Conservation (phyloP, 768 basidiomycete species). For the Nidularia pulvinata region DNA sequence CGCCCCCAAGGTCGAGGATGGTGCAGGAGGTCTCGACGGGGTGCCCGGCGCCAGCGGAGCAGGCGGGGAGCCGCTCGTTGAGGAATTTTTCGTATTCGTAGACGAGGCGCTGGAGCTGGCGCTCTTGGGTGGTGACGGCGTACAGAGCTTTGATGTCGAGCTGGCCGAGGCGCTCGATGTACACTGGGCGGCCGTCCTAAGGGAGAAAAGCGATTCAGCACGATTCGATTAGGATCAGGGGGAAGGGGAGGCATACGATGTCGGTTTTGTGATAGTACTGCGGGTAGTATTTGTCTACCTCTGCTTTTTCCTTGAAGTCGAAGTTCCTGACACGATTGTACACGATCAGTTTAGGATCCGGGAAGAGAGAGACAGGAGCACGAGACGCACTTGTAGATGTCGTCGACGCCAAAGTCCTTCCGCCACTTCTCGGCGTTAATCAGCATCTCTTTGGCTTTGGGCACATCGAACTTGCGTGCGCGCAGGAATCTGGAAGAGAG, state of each 20-base stretch:
- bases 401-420: neutral
- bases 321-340: neutral
- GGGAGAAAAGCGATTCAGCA: too few relatives aligned
- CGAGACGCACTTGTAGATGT: neutral
- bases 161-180: conserved; percentile 62
- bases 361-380: neutral
- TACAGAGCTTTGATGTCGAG: conserved; percentile 60
- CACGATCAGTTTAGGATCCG: neutral
- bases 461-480: neutral
- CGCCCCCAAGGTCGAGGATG: conserved; percentile 71
- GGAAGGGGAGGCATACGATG: too few relatives aligned
- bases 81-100: conserved; percentile 35
- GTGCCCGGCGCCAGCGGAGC: conserved; percentile 51
- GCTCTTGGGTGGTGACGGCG: conserved; percentile 54
- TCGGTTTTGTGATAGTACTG: neutral
- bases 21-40: conserved; percentile 53
- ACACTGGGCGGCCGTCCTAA: conserved; percentile 73
- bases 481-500: neutral
- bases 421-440: neutral
- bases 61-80: conserved; percentile 68
- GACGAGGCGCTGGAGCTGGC: conserved; percentile 24
- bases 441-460: neutral
- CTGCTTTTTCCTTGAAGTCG: neutral
- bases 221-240: too few relatives aligned
- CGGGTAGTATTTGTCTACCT: neutral